Evolutionary conservation across 257 asterid species (phyloP).

Genomic region (Solanum microdontum): DNA sequence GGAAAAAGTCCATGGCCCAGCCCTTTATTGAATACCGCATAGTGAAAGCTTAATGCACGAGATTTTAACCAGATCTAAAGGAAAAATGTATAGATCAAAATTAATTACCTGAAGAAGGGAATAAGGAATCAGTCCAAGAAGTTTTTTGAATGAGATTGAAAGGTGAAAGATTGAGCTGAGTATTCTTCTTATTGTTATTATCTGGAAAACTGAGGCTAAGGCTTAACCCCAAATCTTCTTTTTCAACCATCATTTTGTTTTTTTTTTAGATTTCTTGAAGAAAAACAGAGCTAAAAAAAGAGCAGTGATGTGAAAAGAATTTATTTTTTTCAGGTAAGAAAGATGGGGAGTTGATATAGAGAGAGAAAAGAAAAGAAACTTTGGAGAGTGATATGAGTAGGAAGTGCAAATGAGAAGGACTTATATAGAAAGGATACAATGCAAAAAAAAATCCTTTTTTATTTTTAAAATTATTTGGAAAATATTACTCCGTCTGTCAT

Average conservation of each 20-base stretch:
- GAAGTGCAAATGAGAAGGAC: constrained; percentile 6
- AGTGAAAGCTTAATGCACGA: background rate
- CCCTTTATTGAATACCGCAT: background rate
- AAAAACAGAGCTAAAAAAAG: background rate
- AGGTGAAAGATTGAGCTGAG: constrained; percentile 27
- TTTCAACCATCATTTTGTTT: constrained; percentile 33
- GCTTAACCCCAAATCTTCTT: constrained; percentile 65
- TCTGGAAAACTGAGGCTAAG: constrained; percentile 47
- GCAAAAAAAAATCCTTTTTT: background rate
- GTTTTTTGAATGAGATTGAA: constrained; percentile 13
- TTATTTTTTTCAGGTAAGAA: background rate
- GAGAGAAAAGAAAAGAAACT: background rate
- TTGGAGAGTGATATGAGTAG: constrained; percentile 9
- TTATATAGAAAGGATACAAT: constrained; percentile 29
- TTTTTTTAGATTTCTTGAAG: background rate
- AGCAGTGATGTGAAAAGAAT: background rate
- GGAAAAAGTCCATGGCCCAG: background rate
- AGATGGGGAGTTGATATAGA: background rate
- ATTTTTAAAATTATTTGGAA: background rate
- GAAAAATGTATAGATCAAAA: background rate
- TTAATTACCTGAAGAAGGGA: constrained; percentile 43
- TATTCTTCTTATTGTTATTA: background rate
- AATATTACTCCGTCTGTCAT: rapidly evolving
- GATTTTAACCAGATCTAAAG: constrained; percentile 5
- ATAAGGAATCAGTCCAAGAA: constrained; percentile 25